phyloP scores from a whole-genome alignment of 805 yeast genomes.

The Kregervanrija delftensis region DNA sequence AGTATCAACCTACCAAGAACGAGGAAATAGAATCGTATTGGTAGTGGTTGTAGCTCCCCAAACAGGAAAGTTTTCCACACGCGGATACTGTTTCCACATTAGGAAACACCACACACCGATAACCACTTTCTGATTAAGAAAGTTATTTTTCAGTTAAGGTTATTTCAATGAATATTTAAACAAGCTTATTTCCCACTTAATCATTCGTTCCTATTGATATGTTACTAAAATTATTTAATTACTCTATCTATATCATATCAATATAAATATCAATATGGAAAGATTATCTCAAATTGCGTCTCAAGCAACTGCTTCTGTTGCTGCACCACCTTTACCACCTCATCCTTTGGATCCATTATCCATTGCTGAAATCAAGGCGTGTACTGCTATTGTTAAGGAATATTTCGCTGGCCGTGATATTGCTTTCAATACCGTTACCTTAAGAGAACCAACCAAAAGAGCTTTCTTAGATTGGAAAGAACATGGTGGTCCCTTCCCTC shows the following conservation, averaged over 20 bases:
- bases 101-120: conserved; percentile 6
- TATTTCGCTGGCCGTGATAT: conserved; percentile 39
- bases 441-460: conserved; percentile 64
- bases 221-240: too few species aligned
- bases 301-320: conserved; percentile 50
- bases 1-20: too few species aligned
- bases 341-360: conserved; percentile 72
- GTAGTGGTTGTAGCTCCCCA: neutral
- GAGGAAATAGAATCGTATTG: neutral
- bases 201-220: neutral
- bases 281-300: conserved; percentile 58
- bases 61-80: neutral
- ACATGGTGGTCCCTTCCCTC: conserved; percentile 52
- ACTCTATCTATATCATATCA: too few species aligned
- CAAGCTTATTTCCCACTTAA: neutral
- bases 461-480: conserved; percentile 63
- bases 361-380: conserved; percentile 53
- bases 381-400: conserved; percentile 44
- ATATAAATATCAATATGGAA: conserved; percentile 36
- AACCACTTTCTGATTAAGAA: neutral
- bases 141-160: neutral
- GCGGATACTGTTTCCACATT: conserved; percentile 2
- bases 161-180: neutral
- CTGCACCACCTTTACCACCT: conserved; percentile 48
- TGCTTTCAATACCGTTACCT: conserved; percentile 61